Percentiles rank a stretch among this genome's conserved stretches.
These are phyloP conservation scores for Vigna hirtella DNA, from an alignment of 306 rosid genomes.

Conservation along the genomic window DNA sequence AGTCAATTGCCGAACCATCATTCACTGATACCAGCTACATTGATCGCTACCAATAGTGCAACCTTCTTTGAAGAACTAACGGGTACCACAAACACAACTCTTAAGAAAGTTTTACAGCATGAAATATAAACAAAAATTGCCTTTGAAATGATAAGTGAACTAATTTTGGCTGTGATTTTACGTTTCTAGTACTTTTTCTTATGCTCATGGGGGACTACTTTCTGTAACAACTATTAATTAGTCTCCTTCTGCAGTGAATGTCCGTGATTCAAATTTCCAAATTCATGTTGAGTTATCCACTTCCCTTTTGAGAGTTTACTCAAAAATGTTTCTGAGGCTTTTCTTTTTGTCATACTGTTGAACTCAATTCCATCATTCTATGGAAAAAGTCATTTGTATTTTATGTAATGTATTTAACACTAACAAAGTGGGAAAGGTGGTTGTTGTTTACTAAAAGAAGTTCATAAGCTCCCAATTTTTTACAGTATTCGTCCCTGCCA, in stretches of 20 bases:
- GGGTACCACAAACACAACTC: background rate
- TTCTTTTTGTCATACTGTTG: background rate
- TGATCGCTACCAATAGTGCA: background rate
- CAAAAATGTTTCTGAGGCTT: background rate
- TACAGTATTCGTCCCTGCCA: background rate
- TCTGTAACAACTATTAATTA: background rate
- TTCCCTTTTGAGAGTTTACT: background rate
- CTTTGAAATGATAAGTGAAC: background rate
- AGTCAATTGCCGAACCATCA: constrained; percentile 28
- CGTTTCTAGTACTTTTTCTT: background rate
- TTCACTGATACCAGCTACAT: constrained; percentile 1
- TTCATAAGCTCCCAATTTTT: background rate
- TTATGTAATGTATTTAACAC: background rate
- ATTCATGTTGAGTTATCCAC: background rate
- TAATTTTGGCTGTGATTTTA: constrained; percentile 9
- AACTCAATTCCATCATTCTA: background rate
- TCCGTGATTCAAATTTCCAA: background rate
- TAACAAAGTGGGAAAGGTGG: background rate
- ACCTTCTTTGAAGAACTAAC: constrained; percentile 3
- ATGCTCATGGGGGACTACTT: constrained; percentile 17
- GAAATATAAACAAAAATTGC: constrained; percentile 4
- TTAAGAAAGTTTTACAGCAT: background rate
- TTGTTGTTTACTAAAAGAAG: background rate
- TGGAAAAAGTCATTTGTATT: background rate
- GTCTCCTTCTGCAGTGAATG: background rate